Evolutionary conservation across 176 grass and related monocot genomes (phyloP), one percentile per base, ranked within the genome.

Genomic region (Chrysopogon serrulatus): DNA sequence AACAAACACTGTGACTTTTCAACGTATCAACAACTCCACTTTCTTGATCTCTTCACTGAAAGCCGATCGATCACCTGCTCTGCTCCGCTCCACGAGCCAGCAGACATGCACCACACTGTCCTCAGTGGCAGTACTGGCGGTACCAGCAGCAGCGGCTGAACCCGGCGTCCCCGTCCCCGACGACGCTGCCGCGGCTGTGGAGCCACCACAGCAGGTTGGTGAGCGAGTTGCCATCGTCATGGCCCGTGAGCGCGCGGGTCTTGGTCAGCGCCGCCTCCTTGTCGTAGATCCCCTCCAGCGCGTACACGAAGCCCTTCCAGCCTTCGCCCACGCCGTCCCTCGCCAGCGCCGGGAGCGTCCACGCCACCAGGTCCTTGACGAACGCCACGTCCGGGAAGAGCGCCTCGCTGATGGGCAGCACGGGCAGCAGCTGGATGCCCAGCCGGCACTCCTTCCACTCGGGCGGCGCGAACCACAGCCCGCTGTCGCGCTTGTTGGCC

Each of bases 271-370:
- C 96, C 0, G 80, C 62, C 65, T 88, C 80, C 83, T 73, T 96
- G 56, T 96, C 78, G 40, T 92, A 99, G 16, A 99, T n/a, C 31
- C 91, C 96, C 83, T 96, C 83, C 65, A 99, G 64, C 26, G 96
- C 96, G 35, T 96, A 96, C 27, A 95, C 91, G 42, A 99, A 99
- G 4, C 96, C 96, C 84, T 99, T 99, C 91, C 93, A 99, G 10
- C 93, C 96, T 79, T 99, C 93, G 1, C 81, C 93, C 1, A 96
- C 96, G 2, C 96, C 93, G 23, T 96, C 91, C 82, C 96, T 87
- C 8, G 71, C 39, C 59, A 96, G 47, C 3, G 96, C 87, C 6
- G 91, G 91, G 14, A 70, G 5, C 10, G 96, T 89, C 96, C 96
- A 99, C 32, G 73, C 67, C 64, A 99, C 96, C 42, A 99, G 84